Conservation (phyloP, 1,284 basidiomycete genomes). For the Sphagnurus paluster region DNA sequence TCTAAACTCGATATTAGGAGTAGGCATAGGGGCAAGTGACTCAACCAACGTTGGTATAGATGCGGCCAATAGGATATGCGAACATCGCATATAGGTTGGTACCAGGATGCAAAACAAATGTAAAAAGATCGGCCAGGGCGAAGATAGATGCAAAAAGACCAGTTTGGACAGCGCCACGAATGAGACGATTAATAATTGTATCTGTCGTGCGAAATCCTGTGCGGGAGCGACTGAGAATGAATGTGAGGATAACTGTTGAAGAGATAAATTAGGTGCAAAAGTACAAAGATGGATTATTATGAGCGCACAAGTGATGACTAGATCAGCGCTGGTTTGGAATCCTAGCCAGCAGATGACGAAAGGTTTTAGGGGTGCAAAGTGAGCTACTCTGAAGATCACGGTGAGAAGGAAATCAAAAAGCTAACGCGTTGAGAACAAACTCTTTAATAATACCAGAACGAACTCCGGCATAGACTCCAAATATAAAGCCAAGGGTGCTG, state of each 20-base stretch:
- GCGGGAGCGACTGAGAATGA: constrained; percentile 32
- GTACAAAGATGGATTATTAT: constrained; percentile 1
- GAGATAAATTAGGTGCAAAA: neutral
- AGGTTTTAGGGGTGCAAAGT: constrained; percentile 23
- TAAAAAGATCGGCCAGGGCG: constrained; percentile 39
- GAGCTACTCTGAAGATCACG: constrained; percentile 18
- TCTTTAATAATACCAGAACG: constrained; percentile 33
- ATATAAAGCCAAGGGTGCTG: constrained; percentile 31
- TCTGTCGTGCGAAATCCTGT: constrained; percentile 45
- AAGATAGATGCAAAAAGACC: constrained; percentile 42
- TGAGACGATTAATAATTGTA: constrained; percentile 39
- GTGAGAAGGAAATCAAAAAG: neutral
- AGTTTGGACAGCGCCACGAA: constrained; percentile 45
- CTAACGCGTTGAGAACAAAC: constrained; percentile 28
- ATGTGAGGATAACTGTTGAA: constrained; percentile 27
- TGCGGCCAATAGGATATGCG: constrained; percentile 40
- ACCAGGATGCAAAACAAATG: constrained; percentile 31
- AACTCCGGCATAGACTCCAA: constrained; percentile 35
- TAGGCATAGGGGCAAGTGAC: neutral
- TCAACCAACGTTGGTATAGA: constrained; percentile 35
- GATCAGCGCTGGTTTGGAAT: constrained; percentile 37
- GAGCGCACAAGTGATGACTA: constrained; percentile 39
- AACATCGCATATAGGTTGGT: constrained; percentile 42
- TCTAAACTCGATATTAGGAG: constrained; percentile 24
- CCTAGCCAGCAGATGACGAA: constrained; percentile 38